Evolutionary conservation across 139 green algal species (phyloP).

Genomic region (Tetradesmus lagerheimii): DNA sequence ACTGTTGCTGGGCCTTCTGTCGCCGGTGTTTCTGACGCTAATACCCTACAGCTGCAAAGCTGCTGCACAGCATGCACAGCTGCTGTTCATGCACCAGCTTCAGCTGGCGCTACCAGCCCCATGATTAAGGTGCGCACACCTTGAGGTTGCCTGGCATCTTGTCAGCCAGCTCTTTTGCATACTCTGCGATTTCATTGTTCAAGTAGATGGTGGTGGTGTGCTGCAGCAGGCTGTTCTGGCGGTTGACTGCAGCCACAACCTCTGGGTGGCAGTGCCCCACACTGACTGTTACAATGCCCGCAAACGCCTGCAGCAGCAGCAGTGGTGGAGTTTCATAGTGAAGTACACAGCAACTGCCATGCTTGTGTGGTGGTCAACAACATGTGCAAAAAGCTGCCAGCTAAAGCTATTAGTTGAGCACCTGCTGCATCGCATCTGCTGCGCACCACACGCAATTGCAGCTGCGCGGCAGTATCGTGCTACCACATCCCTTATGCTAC

Average conservation of each 20-base stretch:
- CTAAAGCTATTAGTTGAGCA: background rate
- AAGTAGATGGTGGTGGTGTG: slow-evolving; percentile 93
- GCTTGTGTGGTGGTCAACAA: background rate
- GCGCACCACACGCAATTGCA: background rate
- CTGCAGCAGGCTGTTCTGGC: slow-evolving; percentile 80
- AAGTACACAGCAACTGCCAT: too few species aligned
- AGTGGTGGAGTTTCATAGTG: background rate
- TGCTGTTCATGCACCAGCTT: background rate
- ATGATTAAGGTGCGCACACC: too few species aligned
- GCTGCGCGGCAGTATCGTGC: background rate
- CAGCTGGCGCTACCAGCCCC: background rate
- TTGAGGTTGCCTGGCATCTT: slow-evolving; percentile 85
- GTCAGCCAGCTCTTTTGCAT: slow-evolving; percentile 85
- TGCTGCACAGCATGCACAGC: too few species aligned
- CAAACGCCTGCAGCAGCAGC: slow-evolving; percentile 84
- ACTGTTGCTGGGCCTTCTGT: too few species aligned
- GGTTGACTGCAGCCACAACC: slow-evolving; percentile 73
- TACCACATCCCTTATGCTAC: background rate
- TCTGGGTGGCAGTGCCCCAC: slow-evolving; percentile 89
- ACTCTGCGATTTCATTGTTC: slow-evolving; percentile 84
- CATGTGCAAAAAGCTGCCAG: background rate
- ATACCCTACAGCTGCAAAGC: too few species aligned
- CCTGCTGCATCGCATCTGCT: background rate
- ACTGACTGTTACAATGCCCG: slow-evolving; percentile 97
- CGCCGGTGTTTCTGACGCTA: too few species aligned